Evolutionary conservation across 371 early-diverging fungal genomes (phyloP), one percentile per base, ranked within the genome.

Genomic region (Apophysomyces variabilis): DNA sequence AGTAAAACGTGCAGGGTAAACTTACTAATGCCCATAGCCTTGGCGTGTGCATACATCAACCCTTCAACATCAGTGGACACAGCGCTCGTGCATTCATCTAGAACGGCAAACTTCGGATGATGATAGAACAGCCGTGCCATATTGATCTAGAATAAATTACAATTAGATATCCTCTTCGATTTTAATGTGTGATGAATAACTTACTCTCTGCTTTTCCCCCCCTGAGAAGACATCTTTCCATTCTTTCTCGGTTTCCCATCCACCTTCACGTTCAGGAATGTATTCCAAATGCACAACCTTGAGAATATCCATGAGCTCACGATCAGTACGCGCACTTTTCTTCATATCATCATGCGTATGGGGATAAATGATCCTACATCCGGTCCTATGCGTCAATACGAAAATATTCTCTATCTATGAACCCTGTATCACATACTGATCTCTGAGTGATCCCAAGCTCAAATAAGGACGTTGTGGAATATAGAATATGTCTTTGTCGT

Each of bases 191-290:
- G 47, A 8, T 12, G 5, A 18, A 38, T 43, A 32, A 68, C 74
- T 70, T 79, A 93, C 90, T 60, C 94, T 83, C 76, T 95, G 95
- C 76, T 94, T 96, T 76, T 96, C 96, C 56, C 96, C 96, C 13
- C 95, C 95, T 41, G 93, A 90, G 41, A 96, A 89, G 11, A 93
- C 92, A 78, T 93, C 92, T 72, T 91, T 93, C 96, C 96, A 96
- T 77, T 96, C 95, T 66, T 93, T 92, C 60, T 85, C 74, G 11
- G 92, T 89, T 66, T 95, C 93, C 88, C 91, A 95, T 5, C 96
- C 95, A 54, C 93, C 94, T 84, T 94, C 93, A 67, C 95, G 86
- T 12, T 85, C 88, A 39, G 91, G 93, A 38, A 96, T 85, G 60
- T 84, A 78, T 0, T 81, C 88, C 57, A 96, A 76, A 59, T 93